Evolutionary conservation across 805 yeast genomes (phyloP), one percentile per base, ranked within the genome.

Genomic region (Candida wancherniae): DNA sequence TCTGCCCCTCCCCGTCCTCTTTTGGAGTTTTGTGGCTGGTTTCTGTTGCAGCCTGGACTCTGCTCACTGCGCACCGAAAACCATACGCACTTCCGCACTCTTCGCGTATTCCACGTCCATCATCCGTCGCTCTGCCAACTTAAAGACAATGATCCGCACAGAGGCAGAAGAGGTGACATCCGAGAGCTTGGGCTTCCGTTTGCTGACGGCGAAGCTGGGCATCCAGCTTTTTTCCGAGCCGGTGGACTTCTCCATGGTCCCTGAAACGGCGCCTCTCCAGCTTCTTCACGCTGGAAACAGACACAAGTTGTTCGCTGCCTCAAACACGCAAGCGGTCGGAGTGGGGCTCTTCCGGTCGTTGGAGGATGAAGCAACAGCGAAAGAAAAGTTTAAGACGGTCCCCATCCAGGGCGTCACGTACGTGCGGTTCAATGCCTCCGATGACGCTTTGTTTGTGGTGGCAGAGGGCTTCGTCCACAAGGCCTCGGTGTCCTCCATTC

Each of bases 181-280:
- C 4, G 69, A 66, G 36, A 69, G 66, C 40, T 57, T 65, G 36
- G 75, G 75, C 5, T 71, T 69, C 53, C 67, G 62, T 19, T 43
- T 69, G 12, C 66, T 63, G n/a, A 37, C 57, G 5, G 37, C 40
- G 9, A 60, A 50, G 29, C 45, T 53, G 10, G 73, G 69, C 2
- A 26, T 40, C 13, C 28, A 20, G n/a, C 37, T 51, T 3, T 45
- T 50, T 16, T 40, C 40, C 35, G 12, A 33, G 51, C 30, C 69
- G 60, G 11, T 67, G 39, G 51, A 57, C 52, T 31, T 52, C 26
- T 23, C 26, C 36, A 17, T 34, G 53, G 24, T 36, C 5, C 14
- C 28, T 15, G 31, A 6, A 2, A 26, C 36, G 4, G 17, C 23
- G 12, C 44, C 50, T 6, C 34, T 55, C 11, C 57, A 55, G 13